Base-by-base conservation (phyloP, 1,284 basidiomycete species). In the Microbotryum silenes-acaulis region DNA sequence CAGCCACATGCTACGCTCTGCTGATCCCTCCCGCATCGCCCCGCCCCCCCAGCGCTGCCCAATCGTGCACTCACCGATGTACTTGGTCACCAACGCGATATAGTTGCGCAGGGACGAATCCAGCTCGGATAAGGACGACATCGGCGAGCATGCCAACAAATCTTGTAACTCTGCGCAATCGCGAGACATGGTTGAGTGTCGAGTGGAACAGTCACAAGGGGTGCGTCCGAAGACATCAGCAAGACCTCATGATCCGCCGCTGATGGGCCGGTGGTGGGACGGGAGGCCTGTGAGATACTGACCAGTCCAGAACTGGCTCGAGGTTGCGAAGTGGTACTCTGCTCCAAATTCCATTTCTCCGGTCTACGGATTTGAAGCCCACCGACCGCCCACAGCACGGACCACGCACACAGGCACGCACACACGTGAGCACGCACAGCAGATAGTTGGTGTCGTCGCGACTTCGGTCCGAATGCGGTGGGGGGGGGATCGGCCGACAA, bases 91-190 rank as follows among this genome's bases (percentile, higher is more conserved):
- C 51, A 94, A 80, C 3, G 83, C 81, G 63, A 91, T 77, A 74
- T 86, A 93, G 70, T 86, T 82, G 67, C 83, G 78, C 52, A 96
- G 74, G 0, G 88, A 83, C 42, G 84, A 81, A 75, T 96, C 91
- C 16, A 96, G 80, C 66, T 84, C 79, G 8, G 81, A 81, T 12
- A 96, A 79, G 0, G 85, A 87, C 10, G 84, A 79, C 63, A 83
- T 81, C 48, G 80, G 80, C 2, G 86, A 83, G 14, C 91, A 76
- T 50, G 78, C 78, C 44, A 91, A 74, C n/a, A 88, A 82, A 58
- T 90, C 88, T 56, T 92, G 89, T 49, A 94, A 80, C 74, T 94
- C 91, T 91, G 69, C 37, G 37, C 37, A 18, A 42, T 42, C 37
- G 14, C 37, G 37, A 42, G 37, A 12, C 37, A 14, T 14, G 14